These are phyloP conservation scores for Zanthoxylum bungeanum DNA, from an alignment of 345 rosid species.

Conservation along the genomic window DNA sequence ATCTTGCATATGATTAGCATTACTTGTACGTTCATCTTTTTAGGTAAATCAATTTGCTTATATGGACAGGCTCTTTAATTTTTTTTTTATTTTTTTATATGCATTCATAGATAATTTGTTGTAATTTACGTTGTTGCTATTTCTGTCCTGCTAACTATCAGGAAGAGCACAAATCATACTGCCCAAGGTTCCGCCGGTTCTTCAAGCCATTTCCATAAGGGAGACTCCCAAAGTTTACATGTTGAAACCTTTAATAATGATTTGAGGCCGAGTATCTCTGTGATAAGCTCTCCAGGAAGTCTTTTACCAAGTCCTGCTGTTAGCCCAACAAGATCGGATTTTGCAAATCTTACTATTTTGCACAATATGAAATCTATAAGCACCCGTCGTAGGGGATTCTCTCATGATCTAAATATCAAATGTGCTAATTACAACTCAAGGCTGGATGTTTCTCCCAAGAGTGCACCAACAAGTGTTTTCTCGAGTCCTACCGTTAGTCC, in stretches of 20 bases:
- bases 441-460: conserved; percentile 32
- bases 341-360: conserved; percentile 19
- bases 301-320: conserved; percentile 33
- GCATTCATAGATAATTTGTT: too few species aligned
- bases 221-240: conserved; percentile 18
- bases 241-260: conserved; percentile 21
- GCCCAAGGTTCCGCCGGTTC: conserved; percentile 10
- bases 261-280: conserved; percentile 13
- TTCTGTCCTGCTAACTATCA: conserved; percentile 11
- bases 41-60: too few species aligned
- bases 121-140: too few species aligned
- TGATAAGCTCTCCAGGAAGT: conserved; percentile 32
- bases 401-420: conserved; percentile 29
- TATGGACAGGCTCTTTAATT: too few species aligned
- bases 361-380: conserved; percentile 14
- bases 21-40: not conserved
- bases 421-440: conserved; percentile 24
- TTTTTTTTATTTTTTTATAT: too few species aligned
- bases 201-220: conserved; percentile 21
- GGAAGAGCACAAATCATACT: conserved; percentile 26
- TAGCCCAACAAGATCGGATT: conserved; percentile 32
- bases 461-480: conserved; percentile 56
- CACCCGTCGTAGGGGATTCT: conserved; percentile 25
- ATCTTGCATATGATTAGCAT: not conserved
- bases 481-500: conserved; percentile 53